A percentile compares a stretch with the other conserved stretches of the same genome.
Conservation (phyloP, 129 eudicot genomes). For the sunflower (Helianthus annuus) region DNA sequence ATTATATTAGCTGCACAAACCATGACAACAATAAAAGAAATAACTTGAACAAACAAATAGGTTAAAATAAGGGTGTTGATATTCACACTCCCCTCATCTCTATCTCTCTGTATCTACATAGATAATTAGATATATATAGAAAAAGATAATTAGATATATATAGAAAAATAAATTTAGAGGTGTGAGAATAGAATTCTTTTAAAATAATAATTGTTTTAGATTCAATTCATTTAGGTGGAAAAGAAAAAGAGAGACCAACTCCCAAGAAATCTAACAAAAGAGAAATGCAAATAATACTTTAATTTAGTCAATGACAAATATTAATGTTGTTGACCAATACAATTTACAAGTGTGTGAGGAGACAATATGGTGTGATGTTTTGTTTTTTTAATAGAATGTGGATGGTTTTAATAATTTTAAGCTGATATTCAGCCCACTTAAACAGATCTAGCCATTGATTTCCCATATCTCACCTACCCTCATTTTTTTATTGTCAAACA, state of each 20-base stretch:
- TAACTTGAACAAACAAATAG: too few species aligned
- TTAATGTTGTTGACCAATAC: conserved; percentile 20
- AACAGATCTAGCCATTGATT: conserved; percentile 18
- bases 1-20: too few species aligned
- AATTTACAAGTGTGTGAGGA: conserved; percentile 10
- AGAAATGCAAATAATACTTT: not conserved
- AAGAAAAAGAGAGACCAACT: not conserved
- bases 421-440: conserved; percentile 6
- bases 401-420: not conserved
- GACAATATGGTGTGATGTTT: conserved; percentile 24
- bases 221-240: not conserved
- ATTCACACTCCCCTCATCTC: too few species aligned
- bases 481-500: conserved; percentile 3
- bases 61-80: too few species aligned
- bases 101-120: too few species aligned
- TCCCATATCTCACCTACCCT: conserved; percentile 23
- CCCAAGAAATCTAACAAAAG: not conserved
- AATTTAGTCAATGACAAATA: conserved; percentile 17
- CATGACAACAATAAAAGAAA: too few species aligned
- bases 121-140: too few species aligned
- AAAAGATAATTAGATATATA: too few species aligned
- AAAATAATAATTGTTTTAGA: too few species aligned
- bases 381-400: conserved; percentile 3
- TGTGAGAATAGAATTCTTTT: too few species aligned
- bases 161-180: too few species aligned